phyloP scores from a whole-genome alignment of 768 basidiomycete species.

The Termitomyces sp. region DNA sequence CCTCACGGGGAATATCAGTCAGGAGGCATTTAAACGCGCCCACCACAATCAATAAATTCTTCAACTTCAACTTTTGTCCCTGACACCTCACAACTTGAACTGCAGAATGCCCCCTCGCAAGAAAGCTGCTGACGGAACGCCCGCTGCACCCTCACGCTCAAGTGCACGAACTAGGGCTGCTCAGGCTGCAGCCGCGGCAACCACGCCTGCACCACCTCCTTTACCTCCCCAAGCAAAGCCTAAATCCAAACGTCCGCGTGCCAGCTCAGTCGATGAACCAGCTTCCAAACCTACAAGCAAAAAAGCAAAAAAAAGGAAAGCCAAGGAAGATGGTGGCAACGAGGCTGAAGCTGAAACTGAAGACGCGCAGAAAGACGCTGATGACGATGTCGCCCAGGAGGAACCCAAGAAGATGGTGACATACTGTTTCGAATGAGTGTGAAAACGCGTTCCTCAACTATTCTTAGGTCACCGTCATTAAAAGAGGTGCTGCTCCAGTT shows the following conservation, averaged over 20 bases:
- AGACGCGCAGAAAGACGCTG: slow-evolving; percentile 24
- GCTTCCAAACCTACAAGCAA: slow-evolving; percentile 28
- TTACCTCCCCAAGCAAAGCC: slow-evolving; percentile 24
- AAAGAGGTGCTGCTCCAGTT: slow-evolving; percentile 55
- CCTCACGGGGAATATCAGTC: slow-evolving; percentile 14
- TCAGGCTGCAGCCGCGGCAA: slow-evolving; percentile 19
- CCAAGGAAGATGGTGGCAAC: slow-evolving; percentile 16
- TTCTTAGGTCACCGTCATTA: slow-evolving; percentile 36
- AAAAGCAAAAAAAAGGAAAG: slow-evolving; percentile 25
- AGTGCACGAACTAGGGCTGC: slow-evolving; percentile 34
- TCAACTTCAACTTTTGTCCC: slow-evolving; percentile 3
- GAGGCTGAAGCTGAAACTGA: slow-evolving; percentile 16
- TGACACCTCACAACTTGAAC: slow-evolving; percentile 8
- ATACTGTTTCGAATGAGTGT: background rate
- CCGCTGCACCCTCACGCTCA: slow-evolving; percentile 32
- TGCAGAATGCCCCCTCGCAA: slow-evolving; percentile 43
- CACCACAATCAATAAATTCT: slow-evolving; percentile 8
- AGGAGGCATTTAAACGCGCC: slow-evolving; percentile 9
- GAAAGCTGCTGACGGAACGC: slow-evolving; percentile 31
- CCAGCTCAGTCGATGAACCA: slow-evolving; percentile 24
- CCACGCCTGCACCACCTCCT: slow-evolving; percentile 21
- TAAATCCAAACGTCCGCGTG: slow-evolving; percentile 29
- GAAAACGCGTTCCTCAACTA: slow-evolving; percentile 6
- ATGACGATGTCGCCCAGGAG: slow-evolving; percentile 17
- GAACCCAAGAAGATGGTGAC: slow-evolving; percentile 45